Evolutionary conservation across 2,329 filamentous ascomycete species (phyloP), one percentile per base, ranked within the genome.

Genomic region (Neonectria faginata): DNA sequence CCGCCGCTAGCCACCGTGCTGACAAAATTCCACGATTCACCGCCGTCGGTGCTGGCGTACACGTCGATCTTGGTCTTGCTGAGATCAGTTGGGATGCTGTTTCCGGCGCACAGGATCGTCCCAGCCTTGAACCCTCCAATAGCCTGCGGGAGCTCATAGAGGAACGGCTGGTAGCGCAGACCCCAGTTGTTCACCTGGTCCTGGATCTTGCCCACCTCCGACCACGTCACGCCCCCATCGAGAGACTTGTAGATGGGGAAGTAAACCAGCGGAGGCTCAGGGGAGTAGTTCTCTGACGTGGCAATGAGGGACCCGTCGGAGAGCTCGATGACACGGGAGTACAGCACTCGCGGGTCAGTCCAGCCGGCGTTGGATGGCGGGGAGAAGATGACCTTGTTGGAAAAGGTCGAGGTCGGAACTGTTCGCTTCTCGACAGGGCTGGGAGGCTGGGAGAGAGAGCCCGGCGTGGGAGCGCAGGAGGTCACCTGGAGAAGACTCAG

Each of bases 61-160:
- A 93, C 79, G 65, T 92, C 90, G 53, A 93, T 90, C 67, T 90
- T 83, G 0, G 90, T 92, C 64, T 82, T 79, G 44, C 85, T 88
- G 29, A 91, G 81, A 75, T 92, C 79, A 7, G 80, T 81, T 0
- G 86, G 86, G 48, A 89, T 89, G 29, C 86, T 86, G 66, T 85
- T 89, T 1, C 88, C 89, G 0, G 89, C 83, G 8, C 85, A 76
- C 10, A 93, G 80, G 20, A 93, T 79, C 0, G 90, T 92, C 2
- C 90, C 91, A 4, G 84, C 84, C 1, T 83, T 78, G 72, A 84
- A 92, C 2, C 82, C 80, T 18, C 85, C 90, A 54, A 92, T 80
- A 3, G 79, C 75, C 45, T 85, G 79, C 0, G 88, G 85, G 3
- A 93, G 83, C 67, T 88, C 83, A 71, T 91, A 91, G 14, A 93